These are phyloP conservation scores for Margaritispora aquatica DNA, from an alignment of 495 filamentous ascomycete genomes.

Conservation along the genomic window DNA sequence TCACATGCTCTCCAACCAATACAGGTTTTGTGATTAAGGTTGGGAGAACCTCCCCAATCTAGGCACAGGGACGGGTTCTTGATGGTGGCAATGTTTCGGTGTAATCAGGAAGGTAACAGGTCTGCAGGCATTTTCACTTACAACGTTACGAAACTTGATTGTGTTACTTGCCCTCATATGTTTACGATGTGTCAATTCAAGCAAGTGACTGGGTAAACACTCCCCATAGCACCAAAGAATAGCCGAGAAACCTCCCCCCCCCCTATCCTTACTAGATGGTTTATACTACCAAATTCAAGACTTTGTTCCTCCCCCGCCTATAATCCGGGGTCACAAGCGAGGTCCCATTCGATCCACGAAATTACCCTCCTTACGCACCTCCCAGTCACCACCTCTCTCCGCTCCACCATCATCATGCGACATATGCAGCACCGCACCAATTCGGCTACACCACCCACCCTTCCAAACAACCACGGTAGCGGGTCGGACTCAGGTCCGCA, in stretches of 20 bases:
- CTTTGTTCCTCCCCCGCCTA: background rate
- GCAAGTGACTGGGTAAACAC: background rate
- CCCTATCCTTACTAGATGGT: background rate
- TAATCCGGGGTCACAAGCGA: background rate
- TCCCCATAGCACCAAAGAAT: background rate
- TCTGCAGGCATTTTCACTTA: background rate
- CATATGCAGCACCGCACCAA: background rate
- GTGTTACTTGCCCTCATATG: background rate
- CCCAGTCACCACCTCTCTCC: background rate
- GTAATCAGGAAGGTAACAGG: too few relatives aligned
- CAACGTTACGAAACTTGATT: background rate
- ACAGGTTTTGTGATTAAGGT: too few relatives aligned
- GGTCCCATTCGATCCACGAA: too few relatives aligned
- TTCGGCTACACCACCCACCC: background rate
- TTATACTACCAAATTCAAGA: background rate
- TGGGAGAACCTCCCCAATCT: background rate
- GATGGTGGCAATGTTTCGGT: background rate
- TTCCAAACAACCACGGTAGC: background rate
- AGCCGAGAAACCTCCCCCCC: background rate
- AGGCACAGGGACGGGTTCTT: background rate
- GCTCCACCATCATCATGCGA: background rate
- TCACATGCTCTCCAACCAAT: too few relatives aligned
- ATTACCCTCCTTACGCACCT: background rate
- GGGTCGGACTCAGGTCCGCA: background rate
- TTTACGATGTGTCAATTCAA: background rate